phyloP scores from a whole-genome alignment of 805 yeast species.

The Wickerhamiella dianesei region DNA sequence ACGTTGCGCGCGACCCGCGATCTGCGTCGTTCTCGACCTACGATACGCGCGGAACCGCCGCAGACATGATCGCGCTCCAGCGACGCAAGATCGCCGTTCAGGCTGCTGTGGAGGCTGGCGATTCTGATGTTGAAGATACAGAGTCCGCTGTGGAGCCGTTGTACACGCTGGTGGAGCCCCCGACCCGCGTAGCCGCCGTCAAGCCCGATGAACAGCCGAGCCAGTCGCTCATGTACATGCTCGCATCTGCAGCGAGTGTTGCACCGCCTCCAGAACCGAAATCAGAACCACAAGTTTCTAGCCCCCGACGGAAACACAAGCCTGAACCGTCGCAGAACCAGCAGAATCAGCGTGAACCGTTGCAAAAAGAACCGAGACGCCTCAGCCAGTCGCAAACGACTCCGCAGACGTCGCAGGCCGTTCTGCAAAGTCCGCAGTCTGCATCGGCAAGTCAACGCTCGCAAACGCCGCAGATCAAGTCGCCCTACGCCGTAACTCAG shows the following conservation, averaged over 20 bases:
- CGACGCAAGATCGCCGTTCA: slow-evolving; percentile 7
- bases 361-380: too few relatives aligned
- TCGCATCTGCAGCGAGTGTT: background rate
- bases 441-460: background rate
- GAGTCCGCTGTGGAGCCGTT: background rate
- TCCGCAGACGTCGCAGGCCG: background rate
- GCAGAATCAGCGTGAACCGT: too few relatives aligned
- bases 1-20: slow-evolving; percentile 5
- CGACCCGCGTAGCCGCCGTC: slow-evolving; percentile 2
- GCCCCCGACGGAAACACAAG: too few relatives aligned
- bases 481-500: background rate
- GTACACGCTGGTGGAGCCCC: background rate
- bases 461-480: background rate
- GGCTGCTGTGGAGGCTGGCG: slow-evolving; percentile 1
- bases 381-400: slow-evolving; percentile 1
- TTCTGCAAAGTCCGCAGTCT: background rate
- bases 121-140: background rate
- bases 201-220: background rate
- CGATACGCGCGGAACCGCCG: slow-evolving; percentile 12
- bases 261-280: background rate
- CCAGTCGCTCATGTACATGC: background rate
- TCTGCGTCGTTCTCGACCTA: slow-evolving; percentile 2
- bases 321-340: background rate
- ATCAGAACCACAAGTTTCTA: background rate
- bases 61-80: slow-evolving; percentile 13